A percentile compares a stretch with the other conserved stretches of the same genome.
phyloP scores from a whole-genome alignment of 1,284 basidiomycete genomes.

The Peniophora sp. region DNA sequence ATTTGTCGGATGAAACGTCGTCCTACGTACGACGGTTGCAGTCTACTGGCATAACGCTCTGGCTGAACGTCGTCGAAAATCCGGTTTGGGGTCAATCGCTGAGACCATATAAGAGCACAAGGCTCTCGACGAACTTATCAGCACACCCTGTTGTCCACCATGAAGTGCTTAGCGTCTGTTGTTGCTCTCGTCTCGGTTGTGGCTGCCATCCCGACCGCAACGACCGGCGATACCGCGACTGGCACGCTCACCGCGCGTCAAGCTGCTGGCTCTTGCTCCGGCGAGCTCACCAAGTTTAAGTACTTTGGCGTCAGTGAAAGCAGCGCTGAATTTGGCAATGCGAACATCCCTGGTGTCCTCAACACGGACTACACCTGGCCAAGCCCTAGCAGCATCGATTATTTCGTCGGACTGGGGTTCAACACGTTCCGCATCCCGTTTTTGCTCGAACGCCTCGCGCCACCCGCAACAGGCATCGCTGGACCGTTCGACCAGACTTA shows the following conservation, averaged over 20 bases:
- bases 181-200: constrained; percentile 18
- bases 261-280: constrained; percentile 21
- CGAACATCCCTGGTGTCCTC: constrained; percentile 35
- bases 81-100: no score
- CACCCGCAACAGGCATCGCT: constrained; percentile 42
- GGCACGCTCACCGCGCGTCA: constrained; percentile 10
- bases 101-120: no score
- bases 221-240: constrained; percentile 5
- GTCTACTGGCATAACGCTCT: no score
- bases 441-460: constrained; percentile 47
- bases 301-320: constrained; percentile 59
- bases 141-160: neutral
- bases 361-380: constrained; percentile 44
- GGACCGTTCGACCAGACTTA: constrained; percentile 48
- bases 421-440: constrained; percentile 61
- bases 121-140: no score
- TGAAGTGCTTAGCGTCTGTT: constrained; percentile 14
- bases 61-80: no score
- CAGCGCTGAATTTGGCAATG: constrained; percentile 49
- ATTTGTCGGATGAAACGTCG: no score
- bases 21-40: no score
- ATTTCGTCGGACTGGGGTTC: constrained; percentile 48
- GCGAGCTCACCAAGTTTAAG: constrained; percentile 45
- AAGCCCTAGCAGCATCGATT: constrained; percentile 37
- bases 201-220: constrained; percentile 10